Conservation (phyloP, 345 rosid genomes). For the Gossypium sturtianum region DNA sequence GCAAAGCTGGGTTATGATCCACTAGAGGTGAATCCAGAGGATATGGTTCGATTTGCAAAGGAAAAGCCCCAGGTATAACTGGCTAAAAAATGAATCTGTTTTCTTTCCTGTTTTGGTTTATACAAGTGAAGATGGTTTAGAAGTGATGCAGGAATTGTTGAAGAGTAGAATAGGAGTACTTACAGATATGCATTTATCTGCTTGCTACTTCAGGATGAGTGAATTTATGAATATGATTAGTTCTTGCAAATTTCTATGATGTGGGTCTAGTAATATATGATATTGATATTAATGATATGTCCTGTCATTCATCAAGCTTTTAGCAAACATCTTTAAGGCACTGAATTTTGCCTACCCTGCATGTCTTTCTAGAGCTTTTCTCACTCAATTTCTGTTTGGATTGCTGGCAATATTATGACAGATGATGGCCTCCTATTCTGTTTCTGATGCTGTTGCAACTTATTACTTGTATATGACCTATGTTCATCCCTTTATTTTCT, state of each 20-base stretch:
- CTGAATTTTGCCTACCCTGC: neutral
- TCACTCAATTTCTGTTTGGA: slow-evolving; percentile 22
- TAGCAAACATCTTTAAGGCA: neutral
- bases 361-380: slow-evolving; percentile 3
- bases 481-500: slow-evolving; percentile 94
- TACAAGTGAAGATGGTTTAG: neutral
- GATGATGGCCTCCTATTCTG: slow-evolving; percentile 99
- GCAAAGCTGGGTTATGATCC: slow-evolving; percentile 98
- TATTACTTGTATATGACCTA: slow-evolving; percentile 95
- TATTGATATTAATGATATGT: neutral
- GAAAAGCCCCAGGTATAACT: slow-evolving; percentile 84
- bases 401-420: slow-evolving; percentile 34
- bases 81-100: slow-evolving; percentile 12
- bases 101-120: slow-evolving; percentile 8
- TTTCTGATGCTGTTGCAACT: slow-evolving; percentile 98
- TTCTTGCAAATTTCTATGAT: slow-evolving; percentile 6
- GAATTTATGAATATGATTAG: neutral
- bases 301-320: neutral
- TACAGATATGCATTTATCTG: neutral
- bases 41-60: slow-evolving; percentile 93
- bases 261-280: neutral
- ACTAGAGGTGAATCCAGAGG: slow-evolving; percentile 95
- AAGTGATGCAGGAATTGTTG: neutral
- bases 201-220: neutral
- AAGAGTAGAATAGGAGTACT: neutral